phyloP scores from a whole-genome alignment of 257 asterid genomes.

The Euphrasia confusa region DNA sequence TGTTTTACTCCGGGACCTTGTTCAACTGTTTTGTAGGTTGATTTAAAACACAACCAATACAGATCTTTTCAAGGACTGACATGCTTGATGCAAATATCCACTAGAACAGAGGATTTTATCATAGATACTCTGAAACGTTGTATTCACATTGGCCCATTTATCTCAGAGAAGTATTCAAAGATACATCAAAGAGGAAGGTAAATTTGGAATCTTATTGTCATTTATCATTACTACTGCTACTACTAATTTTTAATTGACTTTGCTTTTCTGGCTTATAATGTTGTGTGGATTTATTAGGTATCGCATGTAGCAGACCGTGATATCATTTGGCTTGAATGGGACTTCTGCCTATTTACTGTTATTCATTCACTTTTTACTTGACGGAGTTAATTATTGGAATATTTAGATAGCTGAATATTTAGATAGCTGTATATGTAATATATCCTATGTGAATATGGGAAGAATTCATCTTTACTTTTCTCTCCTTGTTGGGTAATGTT shows the following conservation, averaged over 20 bases:
- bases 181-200: slow-evolving; percentile 88
- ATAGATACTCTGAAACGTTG: slow-evolving; percentile 92
- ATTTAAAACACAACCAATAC: slow-evolving; percentile 95
- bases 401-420: slow-evolving; percentile 1
- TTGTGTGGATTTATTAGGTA: slow-evolving; percentile 50
- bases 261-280: slow-evolving; percentile 13
- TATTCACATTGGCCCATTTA: slow-evolving; percentile 75
- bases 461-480: too few species aligned
- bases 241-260: slow-evolving; percentile 11
- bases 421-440: too few species aligned
- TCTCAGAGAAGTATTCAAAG: slow-evolving; percentile 85
- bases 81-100: slow-evolving; percentile 98
- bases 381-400: background rate
- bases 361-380: slow-evolving; percentile 14
- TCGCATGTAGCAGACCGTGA: slow-evolving; percentile 95
- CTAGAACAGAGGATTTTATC: slow-evolving; percentile 87
- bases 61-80: slow-evolving; percentile 97
- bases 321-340: slow-evolving; percentile 90
- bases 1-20: background rate
- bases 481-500: too few species aligned
- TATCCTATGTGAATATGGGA: too few species aligned
- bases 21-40: slow-evolving; percentile 56
- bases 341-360: slow-evolving; percentile 8
- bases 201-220: slow-evolving; percentile 9
- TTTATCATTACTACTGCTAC: background rate